Percentiles rank a stretch among this genome's conserved stretches.
Conservation (phyloP, 2,329 filamentous ascomycete species). For the Verticillium tricorpus region DNA sequence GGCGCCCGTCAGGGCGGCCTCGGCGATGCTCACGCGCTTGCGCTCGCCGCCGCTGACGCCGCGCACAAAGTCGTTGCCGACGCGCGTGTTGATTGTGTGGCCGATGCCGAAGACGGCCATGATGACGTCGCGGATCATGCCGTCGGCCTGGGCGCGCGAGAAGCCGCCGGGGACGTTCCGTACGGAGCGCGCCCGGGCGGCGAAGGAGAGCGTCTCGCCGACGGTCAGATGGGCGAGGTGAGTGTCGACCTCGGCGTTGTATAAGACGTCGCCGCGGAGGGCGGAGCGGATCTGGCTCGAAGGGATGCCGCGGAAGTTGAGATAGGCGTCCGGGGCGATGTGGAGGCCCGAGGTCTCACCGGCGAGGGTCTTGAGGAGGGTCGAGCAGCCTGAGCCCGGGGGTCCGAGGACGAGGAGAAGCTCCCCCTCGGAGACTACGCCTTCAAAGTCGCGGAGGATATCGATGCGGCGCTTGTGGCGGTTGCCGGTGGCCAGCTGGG, state of each 20-base stretch:
- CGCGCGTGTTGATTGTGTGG: conserved; percentile 47
- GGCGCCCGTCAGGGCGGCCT: conserved; percentile 21
- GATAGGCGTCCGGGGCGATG: conserved; percentile 17
- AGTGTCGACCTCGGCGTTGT: conserved; percentile 38
- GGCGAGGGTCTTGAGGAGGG: conserved; percentile 55
- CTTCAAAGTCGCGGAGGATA: conserved; percentile 22
- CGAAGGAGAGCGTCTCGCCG: conserved; percentile 57
- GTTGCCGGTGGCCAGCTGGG: neutral
- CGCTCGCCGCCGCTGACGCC: conserved; percentile 51
- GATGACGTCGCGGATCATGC: conserved; percentile 52
- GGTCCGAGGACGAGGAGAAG: conserved; percentile 55
- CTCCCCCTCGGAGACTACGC: conserved; percentile 37
- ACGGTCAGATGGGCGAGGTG: conserved; percentile 56
- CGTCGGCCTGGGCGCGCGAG: conserved; percentile 32
- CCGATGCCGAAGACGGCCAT: conserved; percentile 50
- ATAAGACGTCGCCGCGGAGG: neutral
- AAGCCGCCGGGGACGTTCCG: conserved; percentile 39
- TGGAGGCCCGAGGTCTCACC: conserved; percentile 16
- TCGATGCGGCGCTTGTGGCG: conserved; percentile 12
- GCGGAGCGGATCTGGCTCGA: neutral
- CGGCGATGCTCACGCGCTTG: conserved; percentile 30
- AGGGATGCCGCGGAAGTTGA: conserved; percentile 9
- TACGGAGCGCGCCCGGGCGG: conserved; percentile 48
- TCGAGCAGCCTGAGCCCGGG: conserved; percentile 55
- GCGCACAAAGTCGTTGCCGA: conserved; percentile 51